Percentiles rank a stretch among this genome's conserved stretches.
These are phyloP conservation scores for Metschnikowia reukaufii DNA, from an alignment of 805 yeast species.

Conservation along the genomic window DNA sequence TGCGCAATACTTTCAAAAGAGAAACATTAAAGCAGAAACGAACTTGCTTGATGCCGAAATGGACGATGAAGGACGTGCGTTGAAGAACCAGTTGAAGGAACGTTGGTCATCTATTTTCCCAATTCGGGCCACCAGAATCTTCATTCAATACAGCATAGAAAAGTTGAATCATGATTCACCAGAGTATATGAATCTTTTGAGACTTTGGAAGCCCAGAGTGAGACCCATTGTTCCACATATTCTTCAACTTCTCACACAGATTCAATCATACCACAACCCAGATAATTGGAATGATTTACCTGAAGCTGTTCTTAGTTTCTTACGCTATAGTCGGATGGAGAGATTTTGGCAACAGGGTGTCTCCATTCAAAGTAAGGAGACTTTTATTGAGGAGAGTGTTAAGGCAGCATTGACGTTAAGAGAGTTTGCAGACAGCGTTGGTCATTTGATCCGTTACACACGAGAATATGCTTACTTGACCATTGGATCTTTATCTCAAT, in stretches of 20 bases:
- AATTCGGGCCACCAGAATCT: slow-evolving; percentile 90
- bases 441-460: slow-evolving; percentile 92
- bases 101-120: slow-evolving; percentile 96
- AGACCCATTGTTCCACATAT: slow-evolving; percentile 91
- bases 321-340: slow-evolving; percentile 84
- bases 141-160: slow-evolving; percentile 93
- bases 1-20: slow-evolving; percentile 80
- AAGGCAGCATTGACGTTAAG: slow-evolving; percentile 91
- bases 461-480: slow-evolving; percentile 93
- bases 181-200: slow-evolving; percentile 67
- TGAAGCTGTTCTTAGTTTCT: slow-evolving; percentile 86
- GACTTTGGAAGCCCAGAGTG: slow-evolving; percentile 90
- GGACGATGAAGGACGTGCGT: slow-evolving; percentile 81
- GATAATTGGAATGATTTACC: slow-evolving; percentile 88
- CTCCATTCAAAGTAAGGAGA: slow-evolving; percentile 88
- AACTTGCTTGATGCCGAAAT: slow-evolving; percentile 74
- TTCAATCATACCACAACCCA: slow-evolving; percentile 93
- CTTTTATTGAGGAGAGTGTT: slow-evolving; percentile 89
- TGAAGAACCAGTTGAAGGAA: slow-evolving; percentile 77
- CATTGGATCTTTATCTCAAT: slow-evolving; percentile 81
- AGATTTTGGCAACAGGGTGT: slow-evolving; percentile 99
- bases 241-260: slow-evolving; percentile 80
- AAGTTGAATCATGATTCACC: slow-evolving; percentile 76
- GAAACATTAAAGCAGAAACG: slow-evolving; percentile 77
- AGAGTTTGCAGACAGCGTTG: slow-evolving; percentile 97